Conservation (phyloP, 2,329 filamentous ascomycete genomes). For the Fusarium stilboides region DNA sequence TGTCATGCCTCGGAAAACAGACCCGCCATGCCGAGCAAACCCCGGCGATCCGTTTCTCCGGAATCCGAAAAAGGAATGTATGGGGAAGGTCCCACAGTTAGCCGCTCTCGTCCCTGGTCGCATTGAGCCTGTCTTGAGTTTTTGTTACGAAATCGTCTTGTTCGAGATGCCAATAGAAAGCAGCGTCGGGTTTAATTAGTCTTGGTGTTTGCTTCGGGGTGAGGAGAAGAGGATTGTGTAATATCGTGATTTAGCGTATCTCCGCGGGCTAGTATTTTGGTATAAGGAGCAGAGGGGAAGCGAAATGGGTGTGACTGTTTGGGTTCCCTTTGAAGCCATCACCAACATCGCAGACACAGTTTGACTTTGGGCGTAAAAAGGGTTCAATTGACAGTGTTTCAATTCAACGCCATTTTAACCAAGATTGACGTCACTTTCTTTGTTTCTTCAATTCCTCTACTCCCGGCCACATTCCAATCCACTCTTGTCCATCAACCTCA, state of each 20-base stretch:
- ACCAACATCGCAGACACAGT: neutral
- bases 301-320: neutral
- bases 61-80: constrained; percentile 13
- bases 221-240: neutral
- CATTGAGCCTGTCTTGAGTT: constrained; percentile 30
- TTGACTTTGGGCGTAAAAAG: neutral
- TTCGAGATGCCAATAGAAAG: constrained; percentile 42
- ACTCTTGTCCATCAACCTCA: neutral
- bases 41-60: constrained; percentile 27
- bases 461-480: neutral
- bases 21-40: constrained; percentile 30
- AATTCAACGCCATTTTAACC: neutral
- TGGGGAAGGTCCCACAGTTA: constrained; percentile 31
- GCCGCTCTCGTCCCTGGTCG: constrained; percentile 18
- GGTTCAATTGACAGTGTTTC: neutral
- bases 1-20: constrained; percentile 17
- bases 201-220: neutral
- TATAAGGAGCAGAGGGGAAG: constrained; percentile 20
- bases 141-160: constrained; percentile 49
- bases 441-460: neutral
- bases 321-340: constrained; percentile 13
- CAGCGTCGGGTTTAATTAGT: neutral
- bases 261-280: constrained; percentile 44
- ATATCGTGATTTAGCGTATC: constrained; percentile 33
- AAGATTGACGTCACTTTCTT: constrained; percentile 8